Conservation (phyloP, 148 eudicot genomes). For the Spergularia marina region DNA sequence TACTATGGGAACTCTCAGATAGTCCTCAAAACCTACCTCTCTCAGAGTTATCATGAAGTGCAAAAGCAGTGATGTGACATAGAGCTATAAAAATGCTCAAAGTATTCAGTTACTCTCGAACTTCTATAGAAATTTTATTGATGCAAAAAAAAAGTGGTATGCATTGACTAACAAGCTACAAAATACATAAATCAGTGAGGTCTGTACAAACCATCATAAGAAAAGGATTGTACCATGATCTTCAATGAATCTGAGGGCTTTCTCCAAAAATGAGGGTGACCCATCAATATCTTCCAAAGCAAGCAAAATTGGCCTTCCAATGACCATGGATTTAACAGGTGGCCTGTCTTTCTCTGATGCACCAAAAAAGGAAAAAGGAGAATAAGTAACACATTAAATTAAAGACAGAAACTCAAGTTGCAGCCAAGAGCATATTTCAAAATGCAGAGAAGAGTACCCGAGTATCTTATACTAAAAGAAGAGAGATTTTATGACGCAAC, state of each 20-base stretch:
- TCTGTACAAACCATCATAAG: not conserved
- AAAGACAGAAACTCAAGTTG: not conserved
- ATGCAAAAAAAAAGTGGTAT: not conserved
- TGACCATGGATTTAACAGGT: slow-evolving; percentile 58
- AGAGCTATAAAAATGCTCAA: not conserved
- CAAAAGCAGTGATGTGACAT: too few species aligned
- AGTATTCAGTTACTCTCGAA: not conserved
- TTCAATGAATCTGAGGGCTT: slow-evolving; percentile 83
- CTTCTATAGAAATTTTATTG: not conserved
- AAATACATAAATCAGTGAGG: slow-evolving; percentile 4
- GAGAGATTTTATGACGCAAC: too few species aligned
- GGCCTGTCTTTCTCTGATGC: slow-evolving; percentile 52
- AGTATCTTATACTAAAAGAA: not conserved
- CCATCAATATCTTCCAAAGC: slow-evolving; percentile 97
- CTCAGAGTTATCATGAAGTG: too few species aligned
- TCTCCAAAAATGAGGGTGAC: slow-evolving; percentile 90
- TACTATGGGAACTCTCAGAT: too few species aligned
- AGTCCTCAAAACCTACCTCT: too few species aligned
- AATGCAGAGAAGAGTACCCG: not conserved
- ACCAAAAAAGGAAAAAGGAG: not conserved
- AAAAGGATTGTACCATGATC: slow-evolving; percentile 54
- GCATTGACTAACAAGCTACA: not conserved
- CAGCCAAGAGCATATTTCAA: not conserved
- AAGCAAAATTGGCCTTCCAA: slow-evolving; percentile 80
- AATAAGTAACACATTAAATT: slow-evolving; percentile 3